Conservation (phyloP, 352 stramenopile genomes). For the Pythium apleroticum region DNA sequence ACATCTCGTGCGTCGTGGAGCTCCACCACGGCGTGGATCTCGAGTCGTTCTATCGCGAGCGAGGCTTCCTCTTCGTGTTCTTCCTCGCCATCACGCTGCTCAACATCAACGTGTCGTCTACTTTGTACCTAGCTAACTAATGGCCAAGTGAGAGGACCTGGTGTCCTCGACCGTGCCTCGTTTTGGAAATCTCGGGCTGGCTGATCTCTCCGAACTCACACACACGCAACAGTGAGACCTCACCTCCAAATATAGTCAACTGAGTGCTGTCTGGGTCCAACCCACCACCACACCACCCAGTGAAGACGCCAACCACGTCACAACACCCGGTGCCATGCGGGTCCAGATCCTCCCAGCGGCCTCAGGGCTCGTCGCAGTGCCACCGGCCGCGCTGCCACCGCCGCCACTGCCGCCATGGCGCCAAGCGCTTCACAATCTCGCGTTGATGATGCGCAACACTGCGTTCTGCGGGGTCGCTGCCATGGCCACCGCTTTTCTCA, state of each 20-base stretch:
- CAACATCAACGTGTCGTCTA: slow-evolving; percentile 25
- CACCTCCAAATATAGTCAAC: neutral
- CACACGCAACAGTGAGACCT: no score
- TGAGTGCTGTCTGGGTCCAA: no score
- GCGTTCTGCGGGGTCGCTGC: neutral
- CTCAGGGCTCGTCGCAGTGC: neutral
- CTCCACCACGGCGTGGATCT: slow-evolving; percentile 24
- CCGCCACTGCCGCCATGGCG: neutral
- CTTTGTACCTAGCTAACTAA: neutral
- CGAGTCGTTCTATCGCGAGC: neutral
- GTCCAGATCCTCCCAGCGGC: neutral
- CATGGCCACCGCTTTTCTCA: slow-evolving; percentile 3
- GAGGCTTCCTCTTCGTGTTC: slow-evolving; percentile 31
- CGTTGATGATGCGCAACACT: slow-evolving; percentile 5
- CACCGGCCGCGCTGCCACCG: neutral
- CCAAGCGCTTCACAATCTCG: neutral
- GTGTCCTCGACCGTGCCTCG: no score
- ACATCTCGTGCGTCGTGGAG: slow-evolving; percentile 32
- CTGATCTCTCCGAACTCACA: no score
- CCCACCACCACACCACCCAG: no score
- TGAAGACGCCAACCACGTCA: no score
- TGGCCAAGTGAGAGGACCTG: neutral
- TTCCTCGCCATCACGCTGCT: slow-evolving; percentile 35
- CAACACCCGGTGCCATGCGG: no score
- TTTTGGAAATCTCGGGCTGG: no score